Evolutionary conservation across 2,329 filamentous ascomycete species (phyloP).

Genomic region (Alternaria rosae): DNA sequence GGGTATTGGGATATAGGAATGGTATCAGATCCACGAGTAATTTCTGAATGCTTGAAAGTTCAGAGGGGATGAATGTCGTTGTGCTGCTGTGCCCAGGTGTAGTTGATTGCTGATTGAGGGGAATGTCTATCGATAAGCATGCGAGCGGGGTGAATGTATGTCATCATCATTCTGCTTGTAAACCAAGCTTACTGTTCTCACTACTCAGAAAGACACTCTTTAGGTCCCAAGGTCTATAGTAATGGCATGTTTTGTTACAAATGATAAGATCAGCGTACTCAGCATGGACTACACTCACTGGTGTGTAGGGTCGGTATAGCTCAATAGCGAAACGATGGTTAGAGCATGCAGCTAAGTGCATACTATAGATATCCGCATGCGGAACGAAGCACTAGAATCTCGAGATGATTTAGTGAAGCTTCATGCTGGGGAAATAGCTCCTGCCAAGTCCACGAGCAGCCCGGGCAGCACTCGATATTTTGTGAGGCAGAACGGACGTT

Average conservation of each 20-base stretch:
- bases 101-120: not conserved
- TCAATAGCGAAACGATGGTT: not conserved
- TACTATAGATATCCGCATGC: not conserved
- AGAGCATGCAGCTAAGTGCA: not conserved
- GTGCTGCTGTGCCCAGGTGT: not conserved
- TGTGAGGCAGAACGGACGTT: not conserved
- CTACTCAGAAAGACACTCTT: not conserved
- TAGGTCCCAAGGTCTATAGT: not conserved
- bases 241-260: not conserved
- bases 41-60: not conserved
- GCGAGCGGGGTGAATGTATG: slow-evolving; percentile 8
- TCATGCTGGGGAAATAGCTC: not conserved
- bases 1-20: no score
- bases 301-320: no score
- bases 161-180: slow-evolving; percentile 11
- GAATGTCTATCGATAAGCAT: slow-evolving; percentile 21
- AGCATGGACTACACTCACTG: no score
- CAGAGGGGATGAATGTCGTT: not conserved
- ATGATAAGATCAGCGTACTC: no score
- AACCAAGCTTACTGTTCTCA: not conserved
- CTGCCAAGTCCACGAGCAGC: not conserved
- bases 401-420: not conserved
- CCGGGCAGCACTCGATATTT: not conserved
- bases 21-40: not conserved
- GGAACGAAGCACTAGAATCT: not conserved